Evolutionary conservation across 345 rosid genomes (phyloP), one percentile per base, ranked within the genome.

Genomic region (Luvunga scandens): DNA sequence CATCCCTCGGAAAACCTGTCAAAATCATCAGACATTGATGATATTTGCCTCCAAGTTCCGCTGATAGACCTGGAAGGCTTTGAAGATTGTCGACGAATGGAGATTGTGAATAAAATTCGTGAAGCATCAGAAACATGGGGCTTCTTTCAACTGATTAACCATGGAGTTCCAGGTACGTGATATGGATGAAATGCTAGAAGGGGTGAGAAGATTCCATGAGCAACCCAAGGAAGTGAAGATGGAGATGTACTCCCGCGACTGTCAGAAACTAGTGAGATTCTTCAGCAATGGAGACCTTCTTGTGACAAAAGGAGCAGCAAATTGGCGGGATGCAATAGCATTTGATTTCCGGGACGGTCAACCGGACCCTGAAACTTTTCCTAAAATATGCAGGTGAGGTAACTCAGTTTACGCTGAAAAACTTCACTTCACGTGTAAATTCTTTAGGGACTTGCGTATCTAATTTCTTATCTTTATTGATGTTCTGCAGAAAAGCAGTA

Each of bases 61-160:
- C 71, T 89, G 28, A 84, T 89, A 25, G 86, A 89, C 81, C 68
- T 87, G 2, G 77, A 74, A 31, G 83, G 85, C 60, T 50, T 56
- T 10, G 78, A 83, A 22, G 71, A 67, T 12, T 1, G 56, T 31
- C 59, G 61, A 27, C 67, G 80, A 25, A 33, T 9, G n/a, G 82
- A 74, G 76, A 79, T 85, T 7, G 79, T 81, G 16, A 27, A 72
- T 22, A 71, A 77, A 78, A 81, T 87, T 22, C 14, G 81, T 4
- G 69, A 48, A 48, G 90, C 87, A 9, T 78, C 88, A 19, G 84
- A 82, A 75, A 85, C 68, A 18, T 84, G 92, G 89, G 92, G 88
- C 16, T 79, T 89, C 60, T 87, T 89, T 77, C 90, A 89, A 62
- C 72, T 89, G 67, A 80, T 87, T 42, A 84, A 87, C 64, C 89